Percentiles rank a stretch among this genome's conserved stretches.
These are phyloP conservation scores for Phytophthora cryptogea DNA, from an alignment of 352 stramenopile genomes.

Conservation along the genomic window DNA sequence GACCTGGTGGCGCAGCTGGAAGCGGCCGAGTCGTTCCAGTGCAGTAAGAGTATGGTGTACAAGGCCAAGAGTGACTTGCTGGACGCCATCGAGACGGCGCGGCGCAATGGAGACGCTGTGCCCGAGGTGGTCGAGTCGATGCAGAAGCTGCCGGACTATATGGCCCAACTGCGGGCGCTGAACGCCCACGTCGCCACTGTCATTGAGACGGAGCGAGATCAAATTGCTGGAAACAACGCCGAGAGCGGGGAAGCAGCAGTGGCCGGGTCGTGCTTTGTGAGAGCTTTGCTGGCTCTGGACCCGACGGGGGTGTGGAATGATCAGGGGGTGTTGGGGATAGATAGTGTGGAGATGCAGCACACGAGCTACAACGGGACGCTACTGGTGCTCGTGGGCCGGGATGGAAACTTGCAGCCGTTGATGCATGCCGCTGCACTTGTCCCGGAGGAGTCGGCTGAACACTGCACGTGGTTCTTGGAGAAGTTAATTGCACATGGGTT, in stretches of 20 bases:
- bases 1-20: slow-evolving; percentile 45
- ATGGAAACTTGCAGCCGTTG: slow-evolving; percentile 43
- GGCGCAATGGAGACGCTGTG: slow-evolving; percentile 7
- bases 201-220: slow-evolving; percentile 33
- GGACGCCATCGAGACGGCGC: slow-evolving; percentile 37
- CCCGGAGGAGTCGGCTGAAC: slow-evolving; percentile 28
- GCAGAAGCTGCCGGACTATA: slow-evolving; percentile 47
- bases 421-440: slow-evolving; percentile 47
- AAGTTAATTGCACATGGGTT: slow-evolving; percentile 54
- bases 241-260: neutral
- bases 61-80: slow-evolving; percentile 61
- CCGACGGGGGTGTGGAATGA: slow-evolving; percentile 46
- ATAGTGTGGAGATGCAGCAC: slow-evolving; percentile 40
- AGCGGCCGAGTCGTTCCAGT: slow-evolving; percentile 32
- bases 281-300: slow-evolving; percentile 46
- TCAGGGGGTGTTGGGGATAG: slow-evolving; percentile 44
- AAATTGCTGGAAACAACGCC: neutral
- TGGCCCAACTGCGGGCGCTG: slow-evolving; percentile 38
- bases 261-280: slow-evolving; percentile 24
- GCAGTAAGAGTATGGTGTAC: slow-evolving; percentile 63
- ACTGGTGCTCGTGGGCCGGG: slow-evolving; percentile 42
- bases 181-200: slow-evolving; percentile 41
- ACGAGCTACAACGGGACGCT: slow-evolving; percentile 34
- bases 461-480: slow-evolving; percentile 51
- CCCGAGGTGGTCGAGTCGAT: slow-evolving; percentile 26